Evolutionary conservation across 345 rosid genomes (phyloP).

Genomic region (Hirschfeldia incana): DNA sequence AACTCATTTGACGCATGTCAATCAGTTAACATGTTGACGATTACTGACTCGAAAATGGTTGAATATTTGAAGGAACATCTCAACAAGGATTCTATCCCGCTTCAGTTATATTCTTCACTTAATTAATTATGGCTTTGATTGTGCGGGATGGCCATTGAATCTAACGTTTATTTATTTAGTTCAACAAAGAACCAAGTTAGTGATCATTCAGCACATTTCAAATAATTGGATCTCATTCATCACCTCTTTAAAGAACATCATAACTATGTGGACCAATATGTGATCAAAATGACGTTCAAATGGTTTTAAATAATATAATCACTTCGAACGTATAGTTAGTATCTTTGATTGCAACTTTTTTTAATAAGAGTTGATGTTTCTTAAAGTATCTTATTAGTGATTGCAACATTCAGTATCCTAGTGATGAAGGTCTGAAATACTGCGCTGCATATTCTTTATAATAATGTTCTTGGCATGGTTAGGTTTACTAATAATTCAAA

Average conservation of each 20-base stretch:
- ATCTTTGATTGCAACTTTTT: background rate
- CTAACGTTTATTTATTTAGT: no score
- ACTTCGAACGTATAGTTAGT: background rate
- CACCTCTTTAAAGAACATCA: background rate
- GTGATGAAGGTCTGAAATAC: background rate
- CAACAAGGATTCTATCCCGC: background rate
- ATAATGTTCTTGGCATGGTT: background rate
- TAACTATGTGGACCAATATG: slow-evolving; percentile 20
- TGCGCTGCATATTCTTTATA: background rate
- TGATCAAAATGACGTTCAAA: background rate
- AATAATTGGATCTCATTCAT: background rate
- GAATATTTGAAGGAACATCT: background rate
- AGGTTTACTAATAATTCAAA: background rate
- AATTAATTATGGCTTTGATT: background rate
- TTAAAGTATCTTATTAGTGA: background rate
- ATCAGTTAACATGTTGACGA: background rate
- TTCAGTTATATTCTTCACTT: background rate
- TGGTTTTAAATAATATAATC: background rate
- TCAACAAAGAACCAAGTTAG: slow-evolving; percentile 12
- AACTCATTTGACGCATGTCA: background rate
- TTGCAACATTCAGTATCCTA: background rate
- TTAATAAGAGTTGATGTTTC: background rate
- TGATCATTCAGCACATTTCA: slow-evolving; percentile 10
- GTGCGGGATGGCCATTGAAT: background rate
- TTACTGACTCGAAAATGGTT: background rate